phyloP scores from a whole-genome alignment of 169 alveolate species.

The Plasmodium coatneyi region DNA sequence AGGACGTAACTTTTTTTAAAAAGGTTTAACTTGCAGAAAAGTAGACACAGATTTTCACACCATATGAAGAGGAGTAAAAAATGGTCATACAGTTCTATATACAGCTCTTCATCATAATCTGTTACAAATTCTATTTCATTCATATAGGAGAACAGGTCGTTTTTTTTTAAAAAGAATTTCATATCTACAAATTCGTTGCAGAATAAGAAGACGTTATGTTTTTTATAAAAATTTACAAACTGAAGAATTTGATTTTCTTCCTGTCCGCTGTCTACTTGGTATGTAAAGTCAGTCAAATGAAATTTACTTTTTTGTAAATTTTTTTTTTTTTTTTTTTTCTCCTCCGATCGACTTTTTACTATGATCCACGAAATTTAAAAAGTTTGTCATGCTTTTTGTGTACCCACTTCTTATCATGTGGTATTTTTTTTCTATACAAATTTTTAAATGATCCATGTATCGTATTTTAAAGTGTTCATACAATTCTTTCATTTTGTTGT shows the following conservation, averaged over 20 bases:
- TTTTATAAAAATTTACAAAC: conserved; percentile 47
- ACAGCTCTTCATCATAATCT: conserved; percentile 62
- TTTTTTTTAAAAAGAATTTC: conserved; percentile 29
- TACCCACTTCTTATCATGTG: conserved; percentile 33
- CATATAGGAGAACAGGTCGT: conserved; percentile 21
- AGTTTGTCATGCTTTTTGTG: conserved; percentile 42
- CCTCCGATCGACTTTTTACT: conserved; percentile 19
- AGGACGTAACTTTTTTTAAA: conserved; percentile 49
- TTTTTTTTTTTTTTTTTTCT: conserved; percentile 47
- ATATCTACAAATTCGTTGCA: conserved; percentile 57
- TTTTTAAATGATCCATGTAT: conserved; percentile 50
- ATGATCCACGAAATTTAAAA: conserved; percentile 26
- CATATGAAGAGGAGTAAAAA: conserved; percentile 58
- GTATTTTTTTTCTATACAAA: conserved; percentile 68
- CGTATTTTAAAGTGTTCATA: conserved; percentile 65
- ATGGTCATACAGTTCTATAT: conserved; percentile 53
- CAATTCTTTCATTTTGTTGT: conserved; percentile 42
- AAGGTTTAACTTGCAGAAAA: conserved; percentile 37
- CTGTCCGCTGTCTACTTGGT: background rate
- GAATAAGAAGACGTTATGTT: conserved; percentile 49
- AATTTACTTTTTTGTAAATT: conserved; percentile 9
- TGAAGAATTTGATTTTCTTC: conserved; percentile 1
- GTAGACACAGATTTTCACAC: conserved; percentile 44
- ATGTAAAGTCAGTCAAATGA: background rate
- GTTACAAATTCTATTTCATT: conserved; percentile 30